Percentiles rank a stretch among this genome's conserved stretches.
phyloP scores from a whole-genome alignment of 1,284 basidiomycete species.

The Leccinum griseonigrum region DNA sequence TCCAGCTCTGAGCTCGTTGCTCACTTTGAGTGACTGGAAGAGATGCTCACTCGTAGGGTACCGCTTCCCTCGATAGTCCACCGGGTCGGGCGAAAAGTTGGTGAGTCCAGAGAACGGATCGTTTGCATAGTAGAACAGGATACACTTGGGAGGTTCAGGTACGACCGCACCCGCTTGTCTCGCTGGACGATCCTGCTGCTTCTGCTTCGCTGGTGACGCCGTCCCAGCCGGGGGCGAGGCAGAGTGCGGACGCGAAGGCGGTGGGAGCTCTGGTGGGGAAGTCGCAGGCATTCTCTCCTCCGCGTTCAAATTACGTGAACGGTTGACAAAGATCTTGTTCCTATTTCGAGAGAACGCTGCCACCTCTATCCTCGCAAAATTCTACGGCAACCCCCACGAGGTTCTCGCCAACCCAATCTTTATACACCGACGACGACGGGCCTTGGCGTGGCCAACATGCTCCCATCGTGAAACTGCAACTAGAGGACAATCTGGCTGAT shows the following conservation, averaged over 20 bases:
- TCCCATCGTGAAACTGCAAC: conserved; percentile 26
- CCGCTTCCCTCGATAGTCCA: conserved; percentile 34
- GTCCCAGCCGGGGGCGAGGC: conserved; percentile 11
- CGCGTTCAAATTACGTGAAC: conserved; percentile 34
- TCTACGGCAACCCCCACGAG: conserved; percentile 29
- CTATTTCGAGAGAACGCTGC: conserved; percentile 37
- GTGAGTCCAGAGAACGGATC: conserved; percentile 39
- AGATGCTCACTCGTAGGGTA: conserved; percentile 43
- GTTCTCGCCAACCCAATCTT: conserved; percentile 35
- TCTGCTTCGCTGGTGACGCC: conserved; percentile 5
- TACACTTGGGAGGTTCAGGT: conserved; percentile 19
- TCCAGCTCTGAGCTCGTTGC: conserved; percentile 1
- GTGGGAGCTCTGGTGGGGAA: conserved; percentile 5
- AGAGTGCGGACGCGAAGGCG: conserved; percentile 20
- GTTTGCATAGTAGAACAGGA: conserved; percentile 32
- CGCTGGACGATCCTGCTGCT: conserved; percentile 2
- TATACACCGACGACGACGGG: conserved; percentile 34
- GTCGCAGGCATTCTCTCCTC: conserved; percentile 31
- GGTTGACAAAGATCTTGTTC: conserved; percentile 35
- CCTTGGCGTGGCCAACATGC: conserved; percentile 33
- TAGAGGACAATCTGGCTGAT: conserved; percentile 34
- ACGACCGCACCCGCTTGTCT: not conserved
- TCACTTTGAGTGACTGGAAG: conserved; percentile 41
- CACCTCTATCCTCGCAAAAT: conserved; percentile 34
- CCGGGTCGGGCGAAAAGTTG: conserved; percentile 40